These are phyloP conservation scores for Dichotomocladium elegans DNA, from an alignment of 371 early-diverging fungal species.

Conservation along the genomic window DNA sequence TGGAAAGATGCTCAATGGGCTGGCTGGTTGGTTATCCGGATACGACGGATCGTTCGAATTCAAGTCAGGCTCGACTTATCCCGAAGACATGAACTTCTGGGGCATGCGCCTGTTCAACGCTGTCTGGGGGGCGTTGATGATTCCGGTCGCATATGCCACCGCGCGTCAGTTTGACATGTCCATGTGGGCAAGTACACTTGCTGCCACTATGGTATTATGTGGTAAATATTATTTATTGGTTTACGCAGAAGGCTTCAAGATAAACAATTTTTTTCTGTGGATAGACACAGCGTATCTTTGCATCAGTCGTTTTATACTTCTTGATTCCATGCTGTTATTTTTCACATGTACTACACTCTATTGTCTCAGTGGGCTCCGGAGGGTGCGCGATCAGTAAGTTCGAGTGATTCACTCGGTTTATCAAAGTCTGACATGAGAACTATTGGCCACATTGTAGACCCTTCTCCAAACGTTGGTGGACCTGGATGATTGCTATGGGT, in stretches of 20 bases:
- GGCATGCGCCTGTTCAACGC: slow-evolving; percentile 93
- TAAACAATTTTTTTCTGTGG: slow-evolving; percentile 8
- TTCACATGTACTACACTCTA: slow-evolving; percentile 84
- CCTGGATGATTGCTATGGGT: slow-evolving; percentile 88
- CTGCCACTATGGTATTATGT: slow-evolving; percentile 75
- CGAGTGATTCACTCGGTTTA: no score
- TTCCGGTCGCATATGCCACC: slow-evolving; percentile 92
- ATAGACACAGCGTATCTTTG: slow-evolving; percentile 80
- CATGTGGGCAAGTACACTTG: slow-evolving; percentile 56
- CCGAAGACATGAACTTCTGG: slow-evolving; percentile 78
- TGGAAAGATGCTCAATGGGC: slow-evolving; percentile 97
- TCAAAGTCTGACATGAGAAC: no score
- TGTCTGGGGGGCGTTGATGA: slow-evolving; percentile 88
- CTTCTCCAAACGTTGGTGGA: slow-evolving; percentile 82
- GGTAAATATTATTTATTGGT: slow-evolving; percentile 18
- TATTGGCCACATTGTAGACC: slow-evolving; percentile 49
- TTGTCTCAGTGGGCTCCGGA: slow-evolving; percentile 71
- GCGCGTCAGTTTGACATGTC: slow-evolving; percentile 74
- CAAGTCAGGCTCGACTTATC: slow-evolving; percentile 83
- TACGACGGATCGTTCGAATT: slow-evolving; percentile 93
- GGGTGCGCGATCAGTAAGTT: slow-evolving; percentile 57
- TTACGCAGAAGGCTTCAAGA: background rate
- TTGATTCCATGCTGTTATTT: slow-evolving; percentile 97
- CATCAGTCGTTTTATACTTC: slow-evolving; percentile 95
- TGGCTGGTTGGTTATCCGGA: slow-evolving; percentile 85